These are phyloP conservation scores for Barbatosphaeria neglecta DNA, from an alignment of 495 filamentous ascomycete genomes.

Conservation along the genomic window DNA sequence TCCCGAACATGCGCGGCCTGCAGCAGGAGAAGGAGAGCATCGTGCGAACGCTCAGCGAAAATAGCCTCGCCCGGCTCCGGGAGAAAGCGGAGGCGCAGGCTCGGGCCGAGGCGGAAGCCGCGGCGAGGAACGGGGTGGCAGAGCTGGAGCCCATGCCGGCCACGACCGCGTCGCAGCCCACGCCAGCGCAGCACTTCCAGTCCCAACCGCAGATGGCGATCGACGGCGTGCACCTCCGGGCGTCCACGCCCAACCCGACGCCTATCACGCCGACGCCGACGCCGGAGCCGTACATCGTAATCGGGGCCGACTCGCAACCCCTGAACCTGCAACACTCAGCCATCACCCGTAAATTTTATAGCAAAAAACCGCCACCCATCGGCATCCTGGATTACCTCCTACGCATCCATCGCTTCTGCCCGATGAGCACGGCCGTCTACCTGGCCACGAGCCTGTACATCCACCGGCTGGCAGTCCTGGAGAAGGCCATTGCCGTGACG, in stretches of 20 bases:
- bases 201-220: conserved; percentile 13
- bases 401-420: conserved; percentile 81
- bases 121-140: neutral
- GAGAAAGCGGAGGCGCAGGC: conserved; percentile 14
- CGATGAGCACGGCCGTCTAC: conserved; percentile 92
- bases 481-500: conserved; percentile 63
- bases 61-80: conserved; percentile 26
- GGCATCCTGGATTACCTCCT: conserved; percentile 72
- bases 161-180: conserved; percentile 6
- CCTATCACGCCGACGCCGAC: conserved; percentile 7
- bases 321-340: conserved; percentile 61
- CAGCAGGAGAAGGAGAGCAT: conserved; percentile 48
- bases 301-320: conserved; percentile 50
- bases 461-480: conserved; percentile 61
- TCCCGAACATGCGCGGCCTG: conserved; percentile 48
- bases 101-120: conserved; percentile 2
- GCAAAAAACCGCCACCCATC: conserved; percentile 71
- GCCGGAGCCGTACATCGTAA: conserved; percentile 38
- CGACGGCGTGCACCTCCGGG: conserved; percentile 33
- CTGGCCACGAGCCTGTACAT: conserved; percentile 91
- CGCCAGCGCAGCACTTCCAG: neutral
- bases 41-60: conserved; percentile 38
- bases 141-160: neutral
- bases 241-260: conserved; percentile 11
- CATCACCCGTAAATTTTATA: conserved; percentile 84